These are phyloP conservation scores for Debaryomyces nepalensis DNA, from an alignment of 1,139 yeast genomes.

Conservation along the genomic window DNA sequence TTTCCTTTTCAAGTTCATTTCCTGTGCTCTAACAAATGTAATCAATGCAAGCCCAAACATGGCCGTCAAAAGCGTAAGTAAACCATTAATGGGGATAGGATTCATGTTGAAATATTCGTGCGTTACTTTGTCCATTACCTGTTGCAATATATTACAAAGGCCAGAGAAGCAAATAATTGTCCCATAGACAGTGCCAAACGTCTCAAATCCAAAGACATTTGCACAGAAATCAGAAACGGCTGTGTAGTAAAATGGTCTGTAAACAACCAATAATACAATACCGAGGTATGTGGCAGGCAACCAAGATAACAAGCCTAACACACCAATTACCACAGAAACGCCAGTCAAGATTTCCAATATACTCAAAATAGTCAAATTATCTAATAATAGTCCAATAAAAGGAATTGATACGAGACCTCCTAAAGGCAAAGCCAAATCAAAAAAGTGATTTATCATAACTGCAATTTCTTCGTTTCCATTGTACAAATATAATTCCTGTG, in stretches of 20 bases:
- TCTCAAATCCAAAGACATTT: constrained; percentile 89
- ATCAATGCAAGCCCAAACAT: constrained; percentile 59
- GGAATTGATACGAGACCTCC: constrained; percentile 90
- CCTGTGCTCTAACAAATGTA: constrained; percentile 58
- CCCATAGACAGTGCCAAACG: constrained; percentile 93
- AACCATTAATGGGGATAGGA: constrained; percentile 75
- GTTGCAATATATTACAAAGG: constrained; percentile 71
- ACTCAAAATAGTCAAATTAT: constrained; percentile 67
- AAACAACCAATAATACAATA: constrained; percentile 72
- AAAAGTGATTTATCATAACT: constrained; percentile 65
- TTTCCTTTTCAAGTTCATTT: constrained; percentile 51
- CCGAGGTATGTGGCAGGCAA: constrained; percentile 62
- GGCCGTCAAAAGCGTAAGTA: constrained; percentile 57
- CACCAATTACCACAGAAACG: constrained; percentile 65
- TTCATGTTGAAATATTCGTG: constrained; percentile 69
- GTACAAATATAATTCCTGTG: constrained; percentile 76
- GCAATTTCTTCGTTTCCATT: constrained; percentile 56
- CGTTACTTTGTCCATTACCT: constrained; percentile 68
- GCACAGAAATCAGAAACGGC: constrained; percentile 91
- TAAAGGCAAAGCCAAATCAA: constrained; percentile 82
- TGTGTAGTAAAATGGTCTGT: constrained; percentile 91
- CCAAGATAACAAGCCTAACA: constrained; percentile 64
- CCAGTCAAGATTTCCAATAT: constrained; percentile 57
- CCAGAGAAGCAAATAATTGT: constrained; percentile 83
- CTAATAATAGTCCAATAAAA: constrained; percentile 80